A percentile compares a stretch with the other conserved stretches of the same genome.
phyloP scores from a whole-genome alignment of 805 yeast species.

The Yarrowia alimentaria region DNA sequence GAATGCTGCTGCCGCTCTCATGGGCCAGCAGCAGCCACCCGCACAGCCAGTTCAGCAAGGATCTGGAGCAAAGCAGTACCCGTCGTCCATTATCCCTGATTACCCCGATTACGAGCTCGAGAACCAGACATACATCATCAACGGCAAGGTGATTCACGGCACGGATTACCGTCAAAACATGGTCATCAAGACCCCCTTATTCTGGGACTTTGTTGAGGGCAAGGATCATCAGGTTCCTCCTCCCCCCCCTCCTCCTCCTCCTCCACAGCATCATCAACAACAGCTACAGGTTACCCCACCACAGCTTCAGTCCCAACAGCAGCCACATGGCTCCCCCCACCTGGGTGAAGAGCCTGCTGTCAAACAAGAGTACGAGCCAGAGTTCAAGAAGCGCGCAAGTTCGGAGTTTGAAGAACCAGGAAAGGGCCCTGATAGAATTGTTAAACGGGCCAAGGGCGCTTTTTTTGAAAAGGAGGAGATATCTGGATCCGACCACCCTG shows the following conservation, averaged over 20 bases:
- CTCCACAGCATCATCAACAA: no score
- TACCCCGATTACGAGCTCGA: slow-evolving; percentile 24
- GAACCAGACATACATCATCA: slow-evolving; percentile 16
- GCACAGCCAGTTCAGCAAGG: no score
- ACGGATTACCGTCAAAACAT: slow-evolving; percentile 27
- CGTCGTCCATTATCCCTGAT: slow-evolving; percentile 22
- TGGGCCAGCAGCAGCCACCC: slow-evolving; percentile 22
- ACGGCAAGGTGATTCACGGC: slow-evolving; percentile 23
- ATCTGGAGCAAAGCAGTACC: slow-evolving; percentile 13
- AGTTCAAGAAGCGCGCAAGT: slow-evolving; percentile 4
- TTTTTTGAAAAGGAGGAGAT: slow-evolving; percentile 1
- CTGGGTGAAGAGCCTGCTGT: no score
- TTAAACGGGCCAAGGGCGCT: slow-evolving; percentile 8
- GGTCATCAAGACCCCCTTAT: slow-evolving; percentile 25
- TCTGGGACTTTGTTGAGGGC: slow-evolving; percentile 23
- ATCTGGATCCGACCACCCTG: no score
- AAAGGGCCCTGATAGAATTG: slow-evolving; percentile 3
- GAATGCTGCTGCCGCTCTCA: slow-evolving; percentile 8
- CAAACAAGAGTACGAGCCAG: slow-evolving; percentile 13
- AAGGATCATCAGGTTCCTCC: background rate
- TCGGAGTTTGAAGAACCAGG: slow-evolving; percentile 8
- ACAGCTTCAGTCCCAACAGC: no score
- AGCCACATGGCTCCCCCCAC: background rate
- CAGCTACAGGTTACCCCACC: no score
- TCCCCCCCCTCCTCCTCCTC: background rate